A percentile compares a stretch with the other conserved stretches of the same genome.
Conservation (phyloP, 495 filamentous ascomycete species). For the Podospora pseudoanserina region DNA sequence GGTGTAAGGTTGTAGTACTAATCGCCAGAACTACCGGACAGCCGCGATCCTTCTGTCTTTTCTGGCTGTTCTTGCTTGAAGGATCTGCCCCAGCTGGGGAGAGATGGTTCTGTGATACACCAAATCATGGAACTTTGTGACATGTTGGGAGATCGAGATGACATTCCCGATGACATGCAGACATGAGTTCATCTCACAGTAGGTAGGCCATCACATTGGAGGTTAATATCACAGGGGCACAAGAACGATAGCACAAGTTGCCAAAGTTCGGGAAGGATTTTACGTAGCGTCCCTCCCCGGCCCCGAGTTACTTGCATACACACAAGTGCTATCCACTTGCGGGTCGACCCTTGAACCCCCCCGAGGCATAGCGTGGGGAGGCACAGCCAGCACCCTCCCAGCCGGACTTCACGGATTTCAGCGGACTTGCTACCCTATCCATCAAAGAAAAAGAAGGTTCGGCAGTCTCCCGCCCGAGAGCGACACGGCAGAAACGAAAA, state of each 20-base stretch:
- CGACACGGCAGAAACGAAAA: not conserved
- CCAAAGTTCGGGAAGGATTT: not conserved
- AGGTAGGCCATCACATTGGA: not conserved
- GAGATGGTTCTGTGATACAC: not conserved
- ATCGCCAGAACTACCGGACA: not conserved
- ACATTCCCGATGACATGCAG: not conserved
- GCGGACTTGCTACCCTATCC: not conserved
- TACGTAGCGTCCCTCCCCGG: not conserved
- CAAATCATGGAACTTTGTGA: not conserved
- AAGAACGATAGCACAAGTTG: not conserved
- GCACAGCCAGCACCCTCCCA: not conserved
- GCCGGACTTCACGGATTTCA: not conserved
- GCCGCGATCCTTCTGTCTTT: not conserved
- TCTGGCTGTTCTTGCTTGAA: not conserved
- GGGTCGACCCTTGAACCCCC: not conserved
- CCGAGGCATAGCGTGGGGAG: not conserved
- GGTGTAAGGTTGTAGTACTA: not conserved
- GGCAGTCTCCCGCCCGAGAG: not conserved
- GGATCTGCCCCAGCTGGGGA: not conserved
- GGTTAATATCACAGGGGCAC: not conserved
- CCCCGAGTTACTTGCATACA: too few relatives aligned
- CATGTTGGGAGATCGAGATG: not conserved
- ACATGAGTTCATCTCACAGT: not conserved
- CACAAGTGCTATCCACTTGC: too few relatives aligned
- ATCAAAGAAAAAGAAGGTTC: not conserved